Base-by-base conservation (phyloP, 352 stramenopile genomes). In the Globisporangium barbulae region DNA sequence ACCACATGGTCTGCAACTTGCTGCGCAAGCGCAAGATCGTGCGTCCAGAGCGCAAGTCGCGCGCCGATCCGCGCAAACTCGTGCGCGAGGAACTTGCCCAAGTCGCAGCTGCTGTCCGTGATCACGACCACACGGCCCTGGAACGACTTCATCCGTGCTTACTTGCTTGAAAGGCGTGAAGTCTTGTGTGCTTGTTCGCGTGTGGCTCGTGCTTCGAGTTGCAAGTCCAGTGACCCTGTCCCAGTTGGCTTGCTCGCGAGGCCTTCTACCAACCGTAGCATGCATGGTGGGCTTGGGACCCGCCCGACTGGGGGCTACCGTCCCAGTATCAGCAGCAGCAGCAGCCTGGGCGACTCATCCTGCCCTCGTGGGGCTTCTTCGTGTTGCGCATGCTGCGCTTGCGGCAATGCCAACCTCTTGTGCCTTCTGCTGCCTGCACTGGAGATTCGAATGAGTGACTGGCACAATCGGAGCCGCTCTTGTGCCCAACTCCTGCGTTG, bases 51-150 rank as follows among this genome's bases (percentile, higher is more conserved):
- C 31, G 50, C 67, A 53, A 55, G 41, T 15, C 69, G 41, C 13
- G 49, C 56, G 65, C 68, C 62, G 66, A 74, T 50, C 21, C 74
- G 47, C 74, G 62, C 62, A 33, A 59, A 64, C 25, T 68, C 53
- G 21, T 69, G 47, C 30, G 72, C 70, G 39, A 83, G 70, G 19
- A 69, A 63, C 13, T 56, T 45, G 33, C 75, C 74, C 19, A 83
- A 71, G 9, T 72, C 71, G 33, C 55, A 59, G 9, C 64, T 68
- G 3, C 64, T 62, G 33, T 73, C 75, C 9, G 71, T 75, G 59
- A 83, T 75, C 35, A 83, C 59, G n/a, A 71, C 74, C 35, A 76
- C 68, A 28, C 76, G 48, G 25, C 71, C 71, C 19, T 60, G 57
- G 31, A 82, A 50, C 19, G 49, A 66, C 60, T 62, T 73, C 28